These are phyloP conservation scores for Acanthochlamys bracteata DNA, from an alignment of 106 monocot species.

Conservation along the genomic window DNA sequence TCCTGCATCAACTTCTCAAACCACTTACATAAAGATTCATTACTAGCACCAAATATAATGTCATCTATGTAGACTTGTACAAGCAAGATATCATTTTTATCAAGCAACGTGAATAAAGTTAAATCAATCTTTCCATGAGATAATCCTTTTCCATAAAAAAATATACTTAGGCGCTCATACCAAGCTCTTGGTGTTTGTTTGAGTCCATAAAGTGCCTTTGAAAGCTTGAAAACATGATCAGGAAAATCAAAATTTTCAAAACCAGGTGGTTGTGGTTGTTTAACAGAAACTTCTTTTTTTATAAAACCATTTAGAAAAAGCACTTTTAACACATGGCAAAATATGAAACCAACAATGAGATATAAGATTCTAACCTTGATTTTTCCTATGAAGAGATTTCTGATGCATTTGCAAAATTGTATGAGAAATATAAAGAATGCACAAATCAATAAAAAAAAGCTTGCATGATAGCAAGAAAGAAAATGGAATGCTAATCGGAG, in stretches of 20 bases:
- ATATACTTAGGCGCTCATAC: constrained; percentile 6
- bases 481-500: too few relatives aligned
- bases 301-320: not conserved
- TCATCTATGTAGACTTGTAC: constrained; percentile 19
- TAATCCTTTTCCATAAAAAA: not conserved
- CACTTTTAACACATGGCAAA: not conserved
- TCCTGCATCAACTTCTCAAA: constrained; percentile 2
- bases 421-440: not conserved
- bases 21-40: not conserved
- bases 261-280: not conserved
- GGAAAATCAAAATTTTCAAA: not conserved
- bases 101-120: not conserved
- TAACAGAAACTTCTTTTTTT: not conserved
- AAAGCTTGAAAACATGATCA: constrained; percentile 1
- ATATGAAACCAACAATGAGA: not conserved
- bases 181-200: constrained; percentile 11
- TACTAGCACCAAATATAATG: constrained; percentile 10
- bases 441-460: not conserved
- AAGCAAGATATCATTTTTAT: not conserved
- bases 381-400: not conserved
- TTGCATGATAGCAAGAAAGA: not conserved
- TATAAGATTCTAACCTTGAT: not conserved
- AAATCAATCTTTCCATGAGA: not conserved
- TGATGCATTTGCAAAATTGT: not conserved
- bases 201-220: constrained; percentile 7